Base-by-base conservation (phyloP, 2,329 filamentous ascomycete species). In the Calonectria hawksworthii region DNA sequence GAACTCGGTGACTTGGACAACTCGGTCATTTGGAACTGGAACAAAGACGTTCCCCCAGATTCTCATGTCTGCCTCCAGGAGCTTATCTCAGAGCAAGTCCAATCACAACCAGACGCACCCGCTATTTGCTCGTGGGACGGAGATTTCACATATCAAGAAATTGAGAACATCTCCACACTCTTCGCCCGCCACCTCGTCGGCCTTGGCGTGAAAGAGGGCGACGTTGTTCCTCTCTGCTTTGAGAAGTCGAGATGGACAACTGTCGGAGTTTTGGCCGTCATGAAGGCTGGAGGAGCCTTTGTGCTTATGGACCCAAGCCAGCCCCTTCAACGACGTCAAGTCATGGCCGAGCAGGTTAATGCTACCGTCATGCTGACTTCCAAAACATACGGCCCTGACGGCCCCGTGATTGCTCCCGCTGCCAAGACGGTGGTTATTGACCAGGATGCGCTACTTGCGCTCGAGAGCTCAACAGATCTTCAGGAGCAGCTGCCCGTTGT, bases 261-360 rank as follows among this genome's bases (percentile, higher is more conserved):
- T 0, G 77, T 84, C 1, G 80, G 79, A 2, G 78, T 85, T 38
- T 73, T 85, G 71, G 82, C 78, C 0, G 77, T 85, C 26, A 75
- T 83, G 34, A 83, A 84, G 75, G 80, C 83, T 10, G 84, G 84
- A 9, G 84, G 81, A 4, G 83, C 83, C 2, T 85, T 83, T 76
- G 80, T 83, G 0, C 75, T 83, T 13, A 78, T 84, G 69, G 82
- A 85, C 26, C 78, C 80, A 0, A 81, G 76, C 16, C 77, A 80
- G n/a, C 79, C 79, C 0, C 76, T 80, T 0, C 75, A 80, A 56
- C 61, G 79, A 70, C 76, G 79, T 7, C 79, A 80, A 41, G 65
- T 75, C 5, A 80, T 80, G 79, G 78, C 78, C 0, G 38, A 74
- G 0, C 79, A 80, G 28, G 79, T 80, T 2, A 56, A 74, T 5